Base-by-base conservation (phyloP, 768 basidiomycete genomes). In the Obba rivulosa region DNA sequence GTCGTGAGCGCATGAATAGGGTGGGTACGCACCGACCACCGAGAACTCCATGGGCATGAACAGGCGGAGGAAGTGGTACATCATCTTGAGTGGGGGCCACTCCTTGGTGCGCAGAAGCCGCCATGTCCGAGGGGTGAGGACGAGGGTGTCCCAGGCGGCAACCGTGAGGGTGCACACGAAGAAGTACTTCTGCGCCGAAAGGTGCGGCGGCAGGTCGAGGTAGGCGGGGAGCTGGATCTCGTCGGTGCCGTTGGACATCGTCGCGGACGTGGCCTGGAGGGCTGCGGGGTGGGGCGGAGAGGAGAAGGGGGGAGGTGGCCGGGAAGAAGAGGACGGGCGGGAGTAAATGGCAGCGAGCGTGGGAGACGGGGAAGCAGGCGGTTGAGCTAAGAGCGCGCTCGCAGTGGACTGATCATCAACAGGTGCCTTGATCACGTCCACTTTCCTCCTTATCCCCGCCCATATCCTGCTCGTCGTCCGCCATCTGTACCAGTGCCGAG, bases 151-250 rank as follows among this genome's bases (percentile, higher is more conserved):
- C 89, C 90, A 92, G 7, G 89, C 89, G 0, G 88, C 85, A 48
- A 92, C 87, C 46, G 89, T 92, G 53, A 92, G 79, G 0, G 89
- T 88, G 71, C 89, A 92, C 54, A 92, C 90, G 41, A 87, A 79
- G 63, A 92, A 90, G 58, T 92, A 92, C 66, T 92, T 91, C 74
- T 91, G 89, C 0, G 89, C 89, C 24, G 78, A 80, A 31, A 92
- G 74, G 63, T 88, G 89, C 1, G 89, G 77, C 0, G 89, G 77
- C 4, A 91, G 78, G 55, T 85, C 71, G 60, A 92, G 81, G 20
- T 81, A 86, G 46, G 73, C 65, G 16, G 89, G 89, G 8, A 91
- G 57, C 17, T 40, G 2, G 56, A 57, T 54, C 40, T 55, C 39
- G 41, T 51, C n/a, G 16, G 43, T 43, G 13, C n/a, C 9, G 28